Conservation (phyloP, 2,329 filamentous ascomycete species). For the Fusarium metavorans region DNA sequence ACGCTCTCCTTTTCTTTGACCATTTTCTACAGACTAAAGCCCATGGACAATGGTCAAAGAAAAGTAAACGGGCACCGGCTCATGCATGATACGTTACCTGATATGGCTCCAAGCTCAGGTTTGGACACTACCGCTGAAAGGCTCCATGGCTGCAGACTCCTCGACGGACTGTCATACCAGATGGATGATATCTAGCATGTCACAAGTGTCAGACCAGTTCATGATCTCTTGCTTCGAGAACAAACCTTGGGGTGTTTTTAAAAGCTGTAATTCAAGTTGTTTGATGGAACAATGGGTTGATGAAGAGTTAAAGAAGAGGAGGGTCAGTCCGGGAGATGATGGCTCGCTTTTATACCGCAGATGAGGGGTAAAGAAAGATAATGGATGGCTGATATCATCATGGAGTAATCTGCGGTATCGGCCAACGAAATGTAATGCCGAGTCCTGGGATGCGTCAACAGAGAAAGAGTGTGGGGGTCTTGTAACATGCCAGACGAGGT, state of each 20-base stretch:
- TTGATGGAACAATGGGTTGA: slow-evolving; percentile 1
- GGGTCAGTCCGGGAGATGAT: background rate
- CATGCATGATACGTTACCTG: slow-evolving; percentile 67
- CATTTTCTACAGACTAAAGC: background rate
- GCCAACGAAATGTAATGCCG: slow-evolving; percentile 35
- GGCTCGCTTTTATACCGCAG: slow-evolving; percentile 40
- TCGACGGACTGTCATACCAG: slow-evolving; percentile 43
- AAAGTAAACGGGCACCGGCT: slow-evolving; percentile 66
- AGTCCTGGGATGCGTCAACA: slow-evolving; percentile 17
- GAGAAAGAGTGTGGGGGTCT: slow-evolving; percentile 16
- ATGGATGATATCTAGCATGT: slow-evolving; percentile 38
- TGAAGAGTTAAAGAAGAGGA: slow-evolving; percentile 10
- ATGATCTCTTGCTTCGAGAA: background rate
- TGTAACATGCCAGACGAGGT: slow-evolving; percentile 3
- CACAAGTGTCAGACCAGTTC: slow-evolving; percentile 36
- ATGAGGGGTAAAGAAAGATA: slow-evolving; percentile 39
- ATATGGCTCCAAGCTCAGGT: slow-evolving; percentile 49
- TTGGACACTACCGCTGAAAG: slow-evolving; percentile 54
- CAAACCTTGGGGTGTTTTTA: slow-evolving; percentile 36
- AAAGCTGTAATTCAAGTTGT: background rate
- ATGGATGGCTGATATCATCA: slow-evolving; percentile 34
- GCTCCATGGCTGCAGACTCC: slow-evolving; percentile 47
- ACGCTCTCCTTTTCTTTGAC: slow-evolving; percentile 40
- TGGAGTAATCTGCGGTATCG: slow-evolving; percentile 25
- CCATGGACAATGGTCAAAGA: background rate